Base-by-base conservation (phyloP, 2,329 filamentous ascomycete species). In the Magnaporthiopsis poae region DNA sequence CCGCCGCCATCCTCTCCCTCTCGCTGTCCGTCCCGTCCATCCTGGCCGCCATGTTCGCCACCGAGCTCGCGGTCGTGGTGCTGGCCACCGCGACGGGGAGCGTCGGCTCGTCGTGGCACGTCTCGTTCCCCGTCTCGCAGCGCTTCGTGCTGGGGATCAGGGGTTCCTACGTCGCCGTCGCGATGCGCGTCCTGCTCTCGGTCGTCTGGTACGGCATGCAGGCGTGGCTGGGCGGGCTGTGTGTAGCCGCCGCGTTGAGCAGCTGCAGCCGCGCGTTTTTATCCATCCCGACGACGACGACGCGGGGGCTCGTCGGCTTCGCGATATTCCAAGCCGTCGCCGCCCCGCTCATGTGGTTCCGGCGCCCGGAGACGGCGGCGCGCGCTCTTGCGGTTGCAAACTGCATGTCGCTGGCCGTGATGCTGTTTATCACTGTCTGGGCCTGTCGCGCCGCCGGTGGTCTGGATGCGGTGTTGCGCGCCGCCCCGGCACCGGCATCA, bases 281-380 rank as follows among this genome's bases (percentile, higher is more conserved):
- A 13, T 70, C 68, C 39, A 5, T 18, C 15, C 39, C 18, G 39
- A 21, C 39, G 5, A 5, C 18, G 1, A 52, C 15, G 15, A 69
- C 72, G 4, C 72, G 70, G 8, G 69, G 74, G 63, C 72, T 75
- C 59, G 69, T 75, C n/a, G 74, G 74, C 59, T 75, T 71, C 66
- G 70, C 74, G 27, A 61, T 75, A 8, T 75, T 72, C 68, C 73
- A 73, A 60, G 33, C 71, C 13, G 33, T 73, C 9, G 68, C 71
- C 3, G 73, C 79, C 12, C 78, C 78, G 0, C 74, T 82, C 27
- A 73, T 82, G 13, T 79, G 76, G 61, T 74, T 81, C 33, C 75
- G 74, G 1, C 39, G 39, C 39, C 81, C 80, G 0, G 76, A 81
- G 66, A 74, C 75, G 63, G 78, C 79, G 33, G 76, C 72, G 65